A percentile compares a stretch with the other conserved stretches of the same genome.
Conservation (phyloP, 192 early-diverging fungal genomes). For the Rhizophagus clarus region DNA sequence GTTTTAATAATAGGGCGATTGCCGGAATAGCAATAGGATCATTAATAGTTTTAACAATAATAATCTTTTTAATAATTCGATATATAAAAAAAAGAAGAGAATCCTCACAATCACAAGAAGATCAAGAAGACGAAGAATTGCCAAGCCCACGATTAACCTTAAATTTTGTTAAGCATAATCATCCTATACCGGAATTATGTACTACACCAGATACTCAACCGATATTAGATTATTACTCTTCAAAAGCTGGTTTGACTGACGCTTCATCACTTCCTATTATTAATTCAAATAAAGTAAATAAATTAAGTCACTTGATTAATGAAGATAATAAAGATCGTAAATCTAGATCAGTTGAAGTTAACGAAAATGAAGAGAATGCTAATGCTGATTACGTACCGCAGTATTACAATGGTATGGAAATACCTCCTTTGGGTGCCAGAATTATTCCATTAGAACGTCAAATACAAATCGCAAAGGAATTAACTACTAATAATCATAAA, state of each 20-base stretch:
- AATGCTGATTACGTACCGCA: not conserved
- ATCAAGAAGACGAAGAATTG: not conserved
- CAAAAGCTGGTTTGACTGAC: not conserved
- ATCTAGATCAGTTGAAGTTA: not conserved
- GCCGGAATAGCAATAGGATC: not conserved
- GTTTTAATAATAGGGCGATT: not conserved
- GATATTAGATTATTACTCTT: not conserved
- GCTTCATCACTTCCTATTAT: not conserved
- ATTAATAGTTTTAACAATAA: not conserved
- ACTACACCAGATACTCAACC: not conserved
- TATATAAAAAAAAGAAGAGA: not conserved
- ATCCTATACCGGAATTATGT: not conserved
- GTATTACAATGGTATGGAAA: not conserved
- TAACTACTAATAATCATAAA: not conserved
- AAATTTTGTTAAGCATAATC: not conserved
- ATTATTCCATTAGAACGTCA: conserved; percentile 5
- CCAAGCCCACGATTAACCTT: not conserved
- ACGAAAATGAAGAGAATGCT: not conserved
- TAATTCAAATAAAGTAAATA: not conserved
- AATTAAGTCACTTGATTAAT: too few relatives aligned
- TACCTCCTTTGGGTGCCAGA: conserved; percentile 10
- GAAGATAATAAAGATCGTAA: not conserved
- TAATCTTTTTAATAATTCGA: not conserved
- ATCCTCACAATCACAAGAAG: not conserved
- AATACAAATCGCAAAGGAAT: not conserved